These are phyloP conservation scores for Verticillium longisporum DNA, from an alignment of 2,329 filamentous ascomycete genomes.

Conservation along the genomic window DNA sequence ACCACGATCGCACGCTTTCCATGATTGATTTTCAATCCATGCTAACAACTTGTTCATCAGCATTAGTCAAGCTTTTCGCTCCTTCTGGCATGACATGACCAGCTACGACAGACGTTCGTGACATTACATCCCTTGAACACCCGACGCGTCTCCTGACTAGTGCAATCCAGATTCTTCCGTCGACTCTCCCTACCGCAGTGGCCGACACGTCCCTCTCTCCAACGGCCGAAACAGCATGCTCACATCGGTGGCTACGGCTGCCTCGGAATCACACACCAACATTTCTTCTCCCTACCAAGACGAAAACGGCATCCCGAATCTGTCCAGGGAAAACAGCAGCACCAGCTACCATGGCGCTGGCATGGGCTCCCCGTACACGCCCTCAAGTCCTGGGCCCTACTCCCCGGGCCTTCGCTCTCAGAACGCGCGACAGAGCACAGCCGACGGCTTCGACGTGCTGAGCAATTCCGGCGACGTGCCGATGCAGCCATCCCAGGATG, in stretches of 20 bases:
- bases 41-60: conserved; percentile 27
- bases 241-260: conserved; percentile 79
- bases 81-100: conserved; percentile 91
- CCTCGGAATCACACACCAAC: conserved; percentile 77
- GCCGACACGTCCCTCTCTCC: conserved; percentile 81
- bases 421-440: conserved; percentile 57
- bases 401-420: conserved; percentile 85
- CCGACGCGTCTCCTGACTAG: conserved; percentile 15
- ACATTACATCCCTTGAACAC: background rate
- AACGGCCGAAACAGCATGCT: conserved; percentile 76
- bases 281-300: conserved; percentile 73
- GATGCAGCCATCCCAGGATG: conserved; percentile 93
- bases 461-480: conserved; percentile 72
- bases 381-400: conserved; percentile 63
- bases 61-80: conserved; percentile 68
- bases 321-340: conserved; percentile 42
- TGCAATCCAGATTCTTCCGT: conserved; percentile 69
- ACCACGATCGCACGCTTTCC: background rate
- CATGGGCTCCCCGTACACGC: conserved; percentile 36
- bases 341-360: conserved; percentile 56
- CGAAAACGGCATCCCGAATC: conserved; percentile 52
- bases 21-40: background rate
- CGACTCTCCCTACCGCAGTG: conserved; percentile 88
- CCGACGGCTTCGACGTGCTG: conserved; percentile 63
- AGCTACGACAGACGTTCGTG: conserved; percentile 60